A percentile compares a stretch with the other conserved stretches of the same genome.
Conservation (phyloP, 2,329 filamentous ascomycete species). For the Trichophyton schoenleinii region DNA sequence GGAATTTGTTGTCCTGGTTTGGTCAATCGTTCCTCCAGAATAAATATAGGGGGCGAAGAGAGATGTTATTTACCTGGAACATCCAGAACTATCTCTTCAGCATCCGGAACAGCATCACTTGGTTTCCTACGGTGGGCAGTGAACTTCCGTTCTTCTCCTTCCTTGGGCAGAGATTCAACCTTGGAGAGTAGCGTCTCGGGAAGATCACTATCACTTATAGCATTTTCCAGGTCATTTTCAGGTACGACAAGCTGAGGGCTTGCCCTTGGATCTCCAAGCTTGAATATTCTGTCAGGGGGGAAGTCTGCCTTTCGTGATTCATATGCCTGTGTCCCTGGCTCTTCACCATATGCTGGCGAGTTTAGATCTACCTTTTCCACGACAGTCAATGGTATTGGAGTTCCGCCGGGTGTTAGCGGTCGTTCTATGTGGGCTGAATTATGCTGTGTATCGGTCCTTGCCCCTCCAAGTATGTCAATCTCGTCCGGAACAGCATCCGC, state of each 20-base stretch:
- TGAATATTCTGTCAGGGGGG: conserved; percentile 45
- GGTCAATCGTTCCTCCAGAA: conserved; percentile 47
- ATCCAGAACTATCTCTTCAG: conserved; percentile 32
- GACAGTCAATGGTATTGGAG: conserved; percentile 45
- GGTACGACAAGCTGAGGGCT: conserved; percentile 2
- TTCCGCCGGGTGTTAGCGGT: conserved; percentile 37
- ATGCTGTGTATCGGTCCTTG: conserved; percentile 29
- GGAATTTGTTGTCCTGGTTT: conserved; percentile 46
- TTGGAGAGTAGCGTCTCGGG: conserved; percentile 35
- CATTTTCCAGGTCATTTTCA: not conserved
- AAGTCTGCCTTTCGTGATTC: conserved; percentile 47
- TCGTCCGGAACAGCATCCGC: conserved; percentile 53
- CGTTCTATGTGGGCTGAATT: conserved; percentile 31
- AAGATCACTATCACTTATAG: conserved; percentile 14
- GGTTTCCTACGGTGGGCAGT: conserved; percentile 28
- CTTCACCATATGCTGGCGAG: conserved; percentile 46
- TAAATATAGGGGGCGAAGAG: conserved; percentile 20
- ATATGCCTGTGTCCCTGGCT: conserved; percentile 48
- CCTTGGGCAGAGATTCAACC: conserved; percentile 29
- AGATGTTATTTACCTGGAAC: conserved; percentile 42
- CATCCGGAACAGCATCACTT: conserved; percentile 34
- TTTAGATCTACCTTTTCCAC: conserved; percentile 50
- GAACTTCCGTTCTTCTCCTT: conserved; percentile 15
- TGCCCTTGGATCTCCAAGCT: conserved; percentile 21
- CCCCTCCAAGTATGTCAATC: conserved; percentile 45